These are phyloP conservation scores for Clavaria fumosa DNA, from an alignment of 768 basidiomycete genomes.

Conservation along the genomic window DNA sequence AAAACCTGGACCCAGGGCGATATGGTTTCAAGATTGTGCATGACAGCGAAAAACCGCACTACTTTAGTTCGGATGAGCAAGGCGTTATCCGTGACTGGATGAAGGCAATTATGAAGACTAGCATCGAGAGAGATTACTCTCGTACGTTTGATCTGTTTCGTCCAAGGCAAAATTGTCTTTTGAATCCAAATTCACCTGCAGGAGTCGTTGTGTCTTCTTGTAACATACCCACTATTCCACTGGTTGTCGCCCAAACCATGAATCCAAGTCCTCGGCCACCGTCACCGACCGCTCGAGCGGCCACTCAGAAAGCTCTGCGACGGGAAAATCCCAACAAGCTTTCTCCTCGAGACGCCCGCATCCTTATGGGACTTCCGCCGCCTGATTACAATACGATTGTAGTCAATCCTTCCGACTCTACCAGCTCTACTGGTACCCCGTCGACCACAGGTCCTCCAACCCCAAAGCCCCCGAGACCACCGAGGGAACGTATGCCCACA, in stretches of 20 bases:
- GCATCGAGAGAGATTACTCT: conserved; percentile 85
- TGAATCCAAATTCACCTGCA: conserved; percentile 16
- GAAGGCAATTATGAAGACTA: conserved; percentile 99
- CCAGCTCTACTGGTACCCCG: no score
- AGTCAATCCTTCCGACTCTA: no score
- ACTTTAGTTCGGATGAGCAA: conserved; percentile 86
- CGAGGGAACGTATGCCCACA: no score
- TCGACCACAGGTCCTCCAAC: conserved; percentile 14
- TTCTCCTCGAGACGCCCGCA: conserved; percentile 61
- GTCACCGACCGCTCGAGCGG: conserved; percentile 74
- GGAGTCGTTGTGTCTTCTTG: conserved; percentile 92
- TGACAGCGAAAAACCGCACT: conserved; percentile 73
- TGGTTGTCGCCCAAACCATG: conserved; percentile 92
- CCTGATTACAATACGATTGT: no score
- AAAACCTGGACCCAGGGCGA: conserved; percentile 79
- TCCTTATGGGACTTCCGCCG: conserved; percentile 48
- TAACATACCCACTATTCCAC: conserved; percentile 91
- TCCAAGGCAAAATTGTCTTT: neutral
- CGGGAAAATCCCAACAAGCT: conserved; percentile 77
- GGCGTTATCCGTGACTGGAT: conserved; percentile 87
- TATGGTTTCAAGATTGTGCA: conserved; percentile 95
- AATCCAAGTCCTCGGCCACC: conserved; percentile 91
- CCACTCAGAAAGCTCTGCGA: conserved; percentile 75
- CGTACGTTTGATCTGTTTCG: conserved; percentile 32
- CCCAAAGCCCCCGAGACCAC: conserved; percentile 46